Base-by-base conservation (phyloP, 2,329 filamentous ascomycete species). In the Stachybotrys chartarum region DNA sequence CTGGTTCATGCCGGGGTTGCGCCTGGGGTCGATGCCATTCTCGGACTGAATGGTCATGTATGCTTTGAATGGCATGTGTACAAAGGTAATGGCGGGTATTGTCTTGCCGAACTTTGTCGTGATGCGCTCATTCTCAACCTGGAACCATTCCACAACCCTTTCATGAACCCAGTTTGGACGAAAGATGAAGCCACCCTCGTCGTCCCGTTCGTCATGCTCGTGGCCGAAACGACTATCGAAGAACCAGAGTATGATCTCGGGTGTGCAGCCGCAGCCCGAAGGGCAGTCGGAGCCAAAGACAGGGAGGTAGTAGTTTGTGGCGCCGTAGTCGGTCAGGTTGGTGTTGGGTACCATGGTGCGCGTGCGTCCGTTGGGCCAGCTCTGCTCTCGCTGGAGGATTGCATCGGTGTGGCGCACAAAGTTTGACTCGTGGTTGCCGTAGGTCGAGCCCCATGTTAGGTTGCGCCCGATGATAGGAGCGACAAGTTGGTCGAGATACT, bases 241-340 rank as follows among this genome's bases (percentile, higher is more conserved):
- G 70, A 88, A 88, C 83, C 84, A 90, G 0, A 90, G 71, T 0
- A 89, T 62, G 7, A 75, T 57, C 24, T 71, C 68, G 0, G 73
- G 72, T 0, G 61, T 55, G 54, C 73, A 75, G 12, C 16, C 45
- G 11, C 52, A 55, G 14, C 59, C 53, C 14, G 59, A 54, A 3
- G 56, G 57, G 51, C 73, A 75, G 7, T 64, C 57, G 6, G 63
- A 55, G 18, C 66, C 62, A 32, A 72, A 74, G 0, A 78, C 69
- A 0, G 73, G 72, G 0, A 78, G 63, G 55, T 75, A 71, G 57
- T 76, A 77, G 49, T 78, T 78, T 0, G 74, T 75, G 7, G 70
- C 57, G 1, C 75, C 75, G 35, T 42, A 42, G 35, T 42, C 35
- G 0, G 64, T 61, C 3, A 16, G 30, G 24, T 51, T n/a, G n/a